These are phyloP conservation scores for Microbotryum saponariae DNA, from an alignment of 1,284 basidiomycete genomes.

Conservation along the genomic window DNA sequence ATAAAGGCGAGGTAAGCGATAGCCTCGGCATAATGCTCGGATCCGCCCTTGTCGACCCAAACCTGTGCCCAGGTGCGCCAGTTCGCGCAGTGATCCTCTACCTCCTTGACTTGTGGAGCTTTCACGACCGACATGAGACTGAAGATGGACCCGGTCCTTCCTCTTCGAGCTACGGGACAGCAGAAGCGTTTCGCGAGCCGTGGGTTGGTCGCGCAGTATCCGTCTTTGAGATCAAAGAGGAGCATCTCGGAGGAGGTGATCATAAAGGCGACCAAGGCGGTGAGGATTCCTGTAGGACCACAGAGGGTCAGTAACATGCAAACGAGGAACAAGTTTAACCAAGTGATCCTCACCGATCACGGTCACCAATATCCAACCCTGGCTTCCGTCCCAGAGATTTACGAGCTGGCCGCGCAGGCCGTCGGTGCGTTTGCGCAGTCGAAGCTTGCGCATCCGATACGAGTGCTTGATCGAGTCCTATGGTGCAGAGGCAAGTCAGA, in stretches of 20 bases:
- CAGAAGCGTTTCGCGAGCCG: slow-evolving; percentile 74
- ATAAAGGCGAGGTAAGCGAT: slow-evolving; percentile 68
- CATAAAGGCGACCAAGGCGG: slow-evolving; percentile 75
- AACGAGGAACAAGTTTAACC: neutral
- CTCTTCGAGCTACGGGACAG: slow-evolving; percentile 47
- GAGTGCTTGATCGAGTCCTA: slow-evolving; percentile 42
- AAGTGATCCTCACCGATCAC: slow-evolving; percentile 45
- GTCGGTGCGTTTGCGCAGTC: slow-evolving; percentile 25
- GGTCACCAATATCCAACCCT: slow-evolving; percentile 87
- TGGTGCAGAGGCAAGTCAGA: too few relatives aligned
- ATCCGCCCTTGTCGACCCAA: slow-evolving; percentile 14
- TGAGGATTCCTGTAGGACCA: slow-evolving; percentile 57
- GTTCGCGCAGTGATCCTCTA: slow-evolving; percentile 5
- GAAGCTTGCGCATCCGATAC: slow-evolving; percentile 39
- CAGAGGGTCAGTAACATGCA: slow-evolving; percentile 32
- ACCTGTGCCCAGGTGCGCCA: slow-evolving; percentile 33
- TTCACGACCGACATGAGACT: too few relatives aligned
- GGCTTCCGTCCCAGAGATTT: slow-evolving; percentile 68
- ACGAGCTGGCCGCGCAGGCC: slow-evolving; percentile 57
- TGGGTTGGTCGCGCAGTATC: slow-evolving; percentile 56
- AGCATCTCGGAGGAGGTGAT: slow-evolving; percentile 81
- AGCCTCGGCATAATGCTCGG: slow-evolving; percentile 41
- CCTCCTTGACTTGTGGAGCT: neutral
- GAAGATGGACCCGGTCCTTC: too few relatives aligned
- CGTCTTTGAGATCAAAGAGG: slow-evolving; percentile 90